phyloP scores from a whole-genome alignment of 768 basidiomycete species.

The Pleurotus sapidus region DNA sequence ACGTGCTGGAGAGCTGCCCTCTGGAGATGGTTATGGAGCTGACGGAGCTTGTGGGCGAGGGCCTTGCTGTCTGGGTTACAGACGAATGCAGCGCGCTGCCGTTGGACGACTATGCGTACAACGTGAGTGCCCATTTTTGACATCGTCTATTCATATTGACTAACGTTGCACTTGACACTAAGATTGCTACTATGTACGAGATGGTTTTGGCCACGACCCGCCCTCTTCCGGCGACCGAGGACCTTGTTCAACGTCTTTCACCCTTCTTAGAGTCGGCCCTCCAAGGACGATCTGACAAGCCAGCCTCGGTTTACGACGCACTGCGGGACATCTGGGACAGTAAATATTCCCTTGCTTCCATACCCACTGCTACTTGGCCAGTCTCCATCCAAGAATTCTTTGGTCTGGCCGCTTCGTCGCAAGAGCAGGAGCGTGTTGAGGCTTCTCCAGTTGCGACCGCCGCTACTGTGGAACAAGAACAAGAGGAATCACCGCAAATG shows the following conservation, averaged over 20 bases:
- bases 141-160: background rate
- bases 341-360: constrained; percentile 35
- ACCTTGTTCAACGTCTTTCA: constrained; percentile 44
- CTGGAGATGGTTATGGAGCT: constrained; percentile 39
- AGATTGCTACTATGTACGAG: constrained; percentile 68
- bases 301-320: constrained; percentile 38
- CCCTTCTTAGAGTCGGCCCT: constrained; percentile 60
- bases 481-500: background rate
- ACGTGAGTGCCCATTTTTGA: constrained; percentile 38
- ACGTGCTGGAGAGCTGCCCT: constrained; percentile 56
- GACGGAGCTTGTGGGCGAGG: constrained; percentile 50
- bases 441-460: constrained; percentile 20
- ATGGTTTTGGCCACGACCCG: constrained; percentile 51
- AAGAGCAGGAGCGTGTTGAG: constrained; percentile 9
- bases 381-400: constrained; percentile 31
- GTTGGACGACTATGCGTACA: constrained; percentile 53
- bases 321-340: constrained; percentile 65
- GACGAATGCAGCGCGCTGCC: constrained; percentile 53
- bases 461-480: background rate
- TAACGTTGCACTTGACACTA: constrained; percentile 6
- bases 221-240: constrained; percentile 35
- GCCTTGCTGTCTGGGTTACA: constrained; percentile 58
- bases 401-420: constrained; percentile 5
- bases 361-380: constrained; percentile 56
- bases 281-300: constrained; percentile 44